Base-by-base conservation (phyloP, 257 asterid species). In the Fraxinus pennsylvanica region DNA sequence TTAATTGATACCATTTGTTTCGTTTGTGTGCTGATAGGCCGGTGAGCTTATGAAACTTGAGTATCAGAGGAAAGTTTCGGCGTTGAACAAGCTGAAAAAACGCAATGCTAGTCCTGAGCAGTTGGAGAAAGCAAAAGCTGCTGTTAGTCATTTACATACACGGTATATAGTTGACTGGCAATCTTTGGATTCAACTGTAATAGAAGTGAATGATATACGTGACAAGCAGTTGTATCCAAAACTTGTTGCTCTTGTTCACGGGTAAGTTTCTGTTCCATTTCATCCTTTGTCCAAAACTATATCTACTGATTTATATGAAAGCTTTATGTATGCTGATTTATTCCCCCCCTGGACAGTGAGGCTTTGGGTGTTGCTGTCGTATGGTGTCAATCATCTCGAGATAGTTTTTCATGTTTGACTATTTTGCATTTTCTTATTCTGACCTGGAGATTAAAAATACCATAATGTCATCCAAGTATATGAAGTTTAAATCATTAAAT, bases 91-190 rank as follows among this genome's bases (percentile, higher is more conserved):
- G 87, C 89, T 95, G 77, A 95, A 91, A 82, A 95, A 90, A 78
- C 94, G 92, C 5, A 86, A 83, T 78, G 96, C 98, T 39, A 88
- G 91, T 76, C 41, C 91, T 3, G 99, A 95, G 78, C 91, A 92
- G 76, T 79, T 95, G 78, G 99, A 95, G 90, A 92, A 91, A 83
- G 93, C 96, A n/a, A 95, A 93, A 87, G 99, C 99, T 63, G 97
- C 97, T 61, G 98, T 95, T 77, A 91, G 96, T 88, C 98, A 95
- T 86, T 84, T 91, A 89, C 98, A 95, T 76, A 95, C 99, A 17
- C 92, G 99, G 38, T 95, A 92, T 70, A 93, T 95, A 59, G 99
- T 95, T 47, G 99, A 95, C 87, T 91, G 91, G 98, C 99, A 95
- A 68, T 95, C 99, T 33, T 72, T 95, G 88, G 98, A 95, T 84